Evolutionary conservation across 208 protist genomes (phyloP).

Genomic region (Porcisia hertigi): DNA sequence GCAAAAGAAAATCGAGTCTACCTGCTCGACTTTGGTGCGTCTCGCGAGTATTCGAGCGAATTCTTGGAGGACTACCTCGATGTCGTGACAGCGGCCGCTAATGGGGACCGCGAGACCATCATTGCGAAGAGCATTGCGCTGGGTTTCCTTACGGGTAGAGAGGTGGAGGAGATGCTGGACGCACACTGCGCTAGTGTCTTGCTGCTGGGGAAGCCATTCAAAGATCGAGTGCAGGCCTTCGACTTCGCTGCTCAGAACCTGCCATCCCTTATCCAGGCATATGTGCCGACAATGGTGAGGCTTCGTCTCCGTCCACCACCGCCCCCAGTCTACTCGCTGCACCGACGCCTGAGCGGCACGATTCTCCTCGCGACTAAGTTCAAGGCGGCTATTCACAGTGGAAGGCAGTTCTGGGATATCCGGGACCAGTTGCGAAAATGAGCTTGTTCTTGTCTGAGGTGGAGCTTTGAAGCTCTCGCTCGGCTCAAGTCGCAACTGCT

Average conservation of each 20-base stretch:
- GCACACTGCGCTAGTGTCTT: conserved; percentile 90
- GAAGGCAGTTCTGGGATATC: conserved; percentile 79
- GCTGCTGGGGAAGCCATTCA: conserved; percentile 92
- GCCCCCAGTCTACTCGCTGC: conserved; percentile 95
- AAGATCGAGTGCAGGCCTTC: conserved; percentile 51
- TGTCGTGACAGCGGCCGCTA: conserved; percentile 88
- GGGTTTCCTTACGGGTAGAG: conserved; percentile 96
- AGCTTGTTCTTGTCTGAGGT: background rate
- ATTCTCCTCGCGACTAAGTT: conserved; percentile 94
- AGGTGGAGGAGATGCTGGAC: conserved; percentile 90
- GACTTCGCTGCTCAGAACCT: conserved; percentile 91
- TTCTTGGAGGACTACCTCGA: conserved; percentile 94
- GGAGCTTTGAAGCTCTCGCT: background rate
- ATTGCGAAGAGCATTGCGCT: conserved; percentile 88
- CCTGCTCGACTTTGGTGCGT: conserved; percentile 95
- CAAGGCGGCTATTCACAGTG: conserved; percentile 68
- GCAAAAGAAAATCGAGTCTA: conserved; percentile 55
- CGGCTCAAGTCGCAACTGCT: background rate
- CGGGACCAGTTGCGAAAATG: conserved; percentile 34
- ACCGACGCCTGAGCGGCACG: conserved; percentile 94
- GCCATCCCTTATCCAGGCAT: conserved; percentile 69
- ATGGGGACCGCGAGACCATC: conserved; percentile 71
- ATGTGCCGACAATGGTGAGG: conserved; percentile 94
- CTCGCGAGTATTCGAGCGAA: conserved; percentile 68
- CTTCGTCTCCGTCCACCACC: conserved; percentile 88